Base-by-base conservation (phyloP, 2,329 filamentous ascomycete genomes). In the Thielaviopsis musarum region DNA sequence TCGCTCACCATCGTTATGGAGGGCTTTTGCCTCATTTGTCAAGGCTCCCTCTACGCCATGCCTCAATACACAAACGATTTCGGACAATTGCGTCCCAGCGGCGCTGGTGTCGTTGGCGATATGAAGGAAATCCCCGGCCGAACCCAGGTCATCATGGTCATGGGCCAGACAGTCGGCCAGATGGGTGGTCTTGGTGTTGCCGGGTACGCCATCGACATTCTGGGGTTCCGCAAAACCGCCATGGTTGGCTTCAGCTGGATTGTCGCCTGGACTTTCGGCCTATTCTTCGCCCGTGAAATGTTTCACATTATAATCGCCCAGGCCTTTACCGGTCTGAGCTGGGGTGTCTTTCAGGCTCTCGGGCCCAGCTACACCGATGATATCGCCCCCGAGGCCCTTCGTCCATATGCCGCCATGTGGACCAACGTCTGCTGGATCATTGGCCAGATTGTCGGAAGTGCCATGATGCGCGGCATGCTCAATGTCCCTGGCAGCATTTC, bases 91-190 rank as follows among this genome's bases (percentile, higher is more conserved):
- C 64, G 66, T 21, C 62, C 59, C 7, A 53, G 26, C 28, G 55
- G 55, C 51, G 41, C 49, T n/a, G n/a, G 15, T n/a, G 52, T 45
- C 24, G 38, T 21, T 17, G 57, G 64, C 24, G 66, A 66, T 19
- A 63, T 63, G 7, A 66, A 66, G 53, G 67, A 76, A 62, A 67
- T 79, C 22, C 68, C 72, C 1, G 70, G 73, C 0, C 63, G 69
- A 2, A 79, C 76, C 75, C 74, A 77, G 65, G 70, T 73, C 3
- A 73, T 70, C 0, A 66, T 79, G 0, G 67, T 68, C 48, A 73
- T 73, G 51, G 74, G 69, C 5, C 69, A 70, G 2, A 66, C 70
- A 6, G 69, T 74, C 17, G 76, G 76, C 9, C 70, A 72, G 48
- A 74, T 79, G 19, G n/a, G 76, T 2, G 76, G 77, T 0, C 66